Conservation (phyloP, 148 eudicot genomes). For the Camellia sinensis region DNA sequence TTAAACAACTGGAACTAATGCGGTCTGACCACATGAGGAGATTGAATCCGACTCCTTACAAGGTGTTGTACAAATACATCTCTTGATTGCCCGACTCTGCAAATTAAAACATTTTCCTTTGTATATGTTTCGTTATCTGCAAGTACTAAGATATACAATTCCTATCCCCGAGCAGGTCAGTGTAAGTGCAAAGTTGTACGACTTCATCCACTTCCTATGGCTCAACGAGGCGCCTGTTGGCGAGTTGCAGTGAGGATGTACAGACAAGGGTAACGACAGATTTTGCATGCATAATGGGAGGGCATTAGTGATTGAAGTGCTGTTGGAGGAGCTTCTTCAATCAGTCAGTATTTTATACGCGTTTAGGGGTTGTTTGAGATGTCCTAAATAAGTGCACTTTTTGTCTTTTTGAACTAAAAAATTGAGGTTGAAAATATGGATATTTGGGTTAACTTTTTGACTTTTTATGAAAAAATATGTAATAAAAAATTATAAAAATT, state of each 20-base stretch:
- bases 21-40: constrained; percentile 96
- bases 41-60: constrained; percentile 95
- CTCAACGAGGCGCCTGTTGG: constrained; percentile 88
- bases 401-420: too few relatives aligned
- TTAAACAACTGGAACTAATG: constrained; percentile 80
- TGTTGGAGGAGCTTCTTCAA: neutral
- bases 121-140: neutral
- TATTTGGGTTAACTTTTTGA: too few relatives aligned
- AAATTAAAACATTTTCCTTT: neutral
- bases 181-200: constrained; percentile 65
- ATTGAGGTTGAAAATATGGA: too few relatives aligned
- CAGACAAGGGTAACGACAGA: neutral
- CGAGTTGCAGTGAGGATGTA: constrained; percentile 57
- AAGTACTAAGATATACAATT: neutral
- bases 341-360: neutral
- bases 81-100: neutral
- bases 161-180: constrained; percentile 50
- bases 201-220: constrained; percentile 80
- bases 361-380: too few relatives aligned
- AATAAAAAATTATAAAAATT: too few relatives aligned
- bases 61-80: constrained; percentile 39
- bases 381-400: too few relatives aligned
- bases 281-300: neutral
- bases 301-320: neutral
- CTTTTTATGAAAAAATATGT: too few relatives aligned